These are phyloP conservation scores for Phytophthora capsici DNA, from an alignment of 352 stramenopile species.

Conservation along the genomic window DNA sequence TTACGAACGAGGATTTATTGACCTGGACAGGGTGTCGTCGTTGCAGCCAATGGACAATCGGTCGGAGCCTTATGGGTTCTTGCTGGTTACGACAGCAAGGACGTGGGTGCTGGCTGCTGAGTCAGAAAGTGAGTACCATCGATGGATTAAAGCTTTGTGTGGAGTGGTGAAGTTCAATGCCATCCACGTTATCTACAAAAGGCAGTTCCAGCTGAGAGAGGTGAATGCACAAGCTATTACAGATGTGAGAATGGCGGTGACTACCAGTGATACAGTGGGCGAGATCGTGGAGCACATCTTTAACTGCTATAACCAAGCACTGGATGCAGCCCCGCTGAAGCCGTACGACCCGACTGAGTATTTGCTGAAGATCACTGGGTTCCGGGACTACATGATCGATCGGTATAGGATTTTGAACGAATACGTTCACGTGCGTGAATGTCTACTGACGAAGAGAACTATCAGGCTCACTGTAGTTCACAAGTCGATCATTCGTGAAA, in stretches of 20 bases:
- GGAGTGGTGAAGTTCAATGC: constrained; percentile 74
- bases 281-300: constrained; percentile 88
- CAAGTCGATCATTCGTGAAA: constrained; percentile 84
- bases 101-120: constrained; percentile 79
- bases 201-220: constrained; percentile 79
- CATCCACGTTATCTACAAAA: constrained; percentile 76
- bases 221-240: constrained; percentile 81
- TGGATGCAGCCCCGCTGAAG: constrained; percentile 69
- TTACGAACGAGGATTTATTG: constrained; percentile 65
- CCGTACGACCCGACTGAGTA: constrained; percentile 82
- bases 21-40: constrained; percentile 77
- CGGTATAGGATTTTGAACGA: constrained; percentile 79
- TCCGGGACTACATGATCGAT: constrained; percentile 84
- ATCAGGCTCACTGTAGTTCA: constrained; percentile 81
- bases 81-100: constrained; percentile 72
- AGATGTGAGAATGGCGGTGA: constrained; percentile 82
- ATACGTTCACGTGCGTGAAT: constrained; percentile 86
- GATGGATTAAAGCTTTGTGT: constrained; percentile 83
- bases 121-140: constrained; percentile 70
- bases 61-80: constrained; percentile 67
- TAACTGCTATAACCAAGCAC: constrained; percentile 80
- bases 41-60: constrained; percentile 68
- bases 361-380: constrained; percentile 81
- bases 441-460: constrained; percentile 81
- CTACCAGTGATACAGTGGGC: constrained; percentile 76